A percentile compares a stretch with the other conserved stretches of the same genome.
phyloP scores from a whole-genome alignment of 1,284 basidiomycete genomes.

The Sporisorium sorghi region DNA sequence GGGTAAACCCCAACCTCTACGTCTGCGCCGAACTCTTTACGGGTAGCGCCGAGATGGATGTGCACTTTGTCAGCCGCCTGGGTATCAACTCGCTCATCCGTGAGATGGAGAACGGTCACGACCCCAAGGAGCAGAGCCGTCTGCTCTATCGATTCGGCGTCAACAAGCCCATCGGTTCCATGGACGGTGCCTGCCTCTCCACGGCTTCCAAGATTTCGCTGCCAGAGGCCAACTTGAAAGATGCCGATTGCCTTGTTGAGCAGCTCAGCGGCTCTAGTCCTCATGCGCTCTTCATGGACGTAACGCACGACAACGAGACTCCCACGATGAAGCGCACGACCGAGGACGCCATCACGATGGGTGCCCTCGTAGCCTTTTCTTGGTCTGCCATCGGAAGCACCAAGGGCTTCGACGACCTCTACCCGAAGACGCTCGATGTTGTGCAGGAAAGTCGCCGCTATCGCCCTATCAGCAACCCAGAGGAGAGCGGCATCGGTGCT shows the following conservation, averaged over 20 bases:
- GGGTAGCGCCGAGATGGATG: conserved; percentile 85
- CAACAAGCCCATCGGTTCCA: conserved; percentile 65
- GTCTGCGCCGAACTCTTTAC: conserved; percentile 97
- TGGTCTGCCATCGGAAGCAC: conserved; percentile 65
- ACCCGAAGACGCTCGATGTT: conserved; percentile 60
- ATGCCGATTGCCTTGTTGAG: conserved; percentile 45
- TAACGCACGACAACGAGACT: conserved; percentile 66
- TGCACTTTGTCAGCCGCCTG: conserved; percentile 62
- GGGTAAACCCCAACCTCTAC: conserved; percentile 89
- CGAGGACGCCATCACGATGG: conserved; percentile 66
- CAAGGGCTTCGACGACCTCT: conserved; percentile 64
- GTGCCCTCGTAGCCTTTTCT: conserved; percentile 62
- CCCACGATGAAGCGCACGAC: conserved; percentile 62
- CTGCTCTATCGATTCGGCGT: conserved; percentile 64
- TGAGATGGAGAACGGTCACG: conserved; percentile 65
- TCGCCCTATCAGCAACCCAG: conserved; percentile 34
- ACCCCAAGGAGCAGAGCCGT: conserved; percentile 64
- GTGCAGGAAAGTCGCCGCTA: conserved; percentile 60
- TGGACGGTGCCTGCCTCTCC: conserved; percentile 60
- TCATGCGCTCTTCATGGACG: conserved; percentile 66
- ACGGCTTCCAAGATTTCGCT: conserved; percentile 73
- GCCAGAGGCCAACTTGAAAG: conserved; percentile 41
- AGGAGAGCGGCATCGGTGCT: conserved; percentile 53
- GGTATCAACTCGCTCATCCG: conserved; percentile 65
- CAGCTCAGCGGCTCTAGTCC: conserved; percentile 59